Conservation (phyloP, 441 rosid genomes). For the Gossypium schwendimanii region DNA sequence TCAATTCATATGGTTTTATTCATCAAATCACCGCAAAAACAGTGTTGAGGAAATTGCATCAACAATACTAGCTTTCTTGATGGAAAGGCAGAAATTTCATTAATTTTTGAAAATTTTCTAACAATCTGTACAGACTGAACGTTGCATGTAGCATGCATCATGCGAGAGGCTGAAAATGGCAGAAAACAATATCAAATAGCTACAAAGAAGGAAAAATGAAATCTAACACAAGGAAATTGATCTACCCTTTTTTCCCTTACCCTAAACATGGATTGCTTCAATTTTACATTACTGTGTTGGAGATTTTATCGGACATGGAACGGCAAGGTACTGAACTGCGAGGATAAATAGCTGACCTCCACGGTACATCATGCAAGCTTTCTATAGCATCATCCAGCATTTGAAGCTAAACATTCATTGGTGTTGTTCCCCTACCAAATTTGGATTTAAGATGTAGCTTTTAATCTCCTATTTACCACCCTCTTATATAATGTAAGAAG, state of each 20-base stretch:
- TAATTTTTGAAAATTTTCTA: background rate
- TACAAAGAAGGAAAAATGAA: background rate
- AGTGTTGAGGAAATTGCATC: background rate
- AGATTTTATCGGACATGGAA: background rate
- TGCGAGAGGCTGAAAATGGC: background rate
- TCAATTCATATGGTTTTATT: background rate
- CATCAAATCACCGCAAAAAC: too few relatives aligned
- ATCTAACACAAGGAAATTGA: background rate
- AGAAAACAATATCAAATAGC: background rate
- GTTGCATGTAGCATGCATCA: background rate
- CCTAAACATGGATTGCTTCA: background rate
- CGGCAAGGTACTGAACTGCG: background rate
- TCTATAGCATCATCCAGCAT: background rate
- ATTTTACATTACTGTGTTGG: background rate
- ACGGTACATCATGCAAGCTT: background rate
- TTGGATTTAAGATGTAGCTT: background rate
- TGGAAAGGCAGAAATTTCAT: background rate
- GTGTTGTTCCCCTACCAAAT: background rate
- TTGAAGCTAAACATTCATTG: background rate
- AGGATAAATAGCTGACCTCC: background rate
- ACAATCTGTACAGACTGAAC: background rate
- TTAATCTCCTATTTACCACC: background rate
- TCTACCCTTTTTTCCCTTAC: background rate
- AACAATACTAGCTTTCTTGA: background rate
- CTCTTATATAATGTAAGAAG: background rate